Evolutionary conservation across 164 flowering plant species (phyloP).

Genomic region (Buxus sempervirens): DNA sequence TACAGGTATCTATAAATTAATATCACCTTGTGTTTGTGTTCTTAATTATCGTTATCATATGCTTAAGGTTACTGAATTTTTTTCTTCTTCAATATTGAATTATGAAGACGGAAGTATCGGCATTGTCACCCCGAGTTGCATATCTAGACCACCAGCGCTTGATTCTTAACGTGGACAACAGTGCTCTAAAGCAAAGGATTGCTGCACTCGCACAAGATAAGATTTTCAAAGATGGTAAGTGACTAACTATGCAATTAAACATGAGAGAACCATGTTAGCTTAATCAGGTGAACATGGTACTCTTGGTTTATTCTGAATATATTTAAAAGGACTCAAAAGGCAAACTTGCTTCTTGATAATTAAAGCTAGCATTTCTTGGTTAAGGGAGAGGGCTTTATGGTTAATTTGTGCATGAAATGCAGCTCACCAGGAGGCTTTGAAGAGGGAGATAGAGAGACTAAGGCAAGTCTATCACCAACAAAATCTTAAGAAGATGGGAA

Average conservation of each 20-base stretch:
- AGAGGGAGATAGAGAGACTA: conserved; percentile 80
- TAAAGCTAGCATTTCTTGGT: too few species aligned
- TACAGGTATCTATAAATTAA: too few species aligned
- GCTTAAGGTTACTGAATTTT: neutral
- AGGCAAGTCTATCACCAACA: conserved; percentile 73
- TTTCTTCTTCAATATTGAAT: neutral
- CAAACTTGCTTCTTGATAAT: too few species aligned
- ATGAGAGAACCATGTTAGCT: too few species aligned
- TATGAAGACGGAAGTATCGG: conserved; percentile 75
- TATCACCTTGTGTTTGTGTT: conserved; percentile 2
- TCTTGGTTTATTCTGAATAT: neutral
- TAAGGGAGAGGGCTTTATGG: neutral
- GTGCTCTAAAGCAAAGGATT: conserved; percentile 84
- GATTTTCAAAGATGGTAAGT: conserved; percentile 79
- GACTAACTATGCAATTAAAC: neutral
- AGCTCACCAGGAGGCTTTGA: conserved; percentile 93
- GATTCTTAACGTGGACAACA: conserved; percentile 77
- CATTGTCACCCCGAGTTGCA: conserved; percentile 77
- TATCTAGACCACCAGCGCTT: conserved; percentile 79
- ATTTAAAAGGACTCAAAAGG: too few species aligned
- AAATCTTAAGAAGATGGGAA: conserved; percentile 42
- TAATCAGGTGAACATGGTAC: neutral
- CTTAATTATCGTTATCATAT: neutral
- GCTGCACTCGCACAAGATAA: conserved; percentile 88
- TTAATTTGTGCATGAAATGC: conserved; percentile 25